Conservation (phyloP, 2,329 filamentous ascomycete species). For the Phoma sp. region DNA sequence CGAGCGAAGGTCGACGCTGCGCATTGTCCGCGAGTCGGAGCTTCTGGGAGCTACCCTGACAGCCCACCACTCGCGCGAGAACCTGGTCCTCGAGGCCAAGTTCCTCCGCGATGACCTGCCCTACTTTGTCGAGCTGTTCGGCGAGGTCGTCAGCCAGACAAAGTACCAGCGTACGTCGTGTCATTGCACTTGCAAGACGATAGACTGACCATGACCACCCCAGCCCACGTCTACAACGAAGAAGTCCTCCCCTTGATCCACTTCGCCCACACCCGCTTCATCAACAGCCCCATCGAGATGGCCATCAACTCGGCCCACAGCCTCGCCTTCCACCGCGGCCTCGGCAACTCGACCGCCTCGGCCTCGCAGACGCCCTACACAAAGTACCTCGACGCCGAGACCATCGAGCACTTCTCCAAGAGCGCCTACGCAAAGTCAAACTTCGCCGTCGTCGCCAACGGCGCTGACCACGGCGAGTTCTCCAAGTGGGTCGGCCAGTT, state of each 20-base stretch:
- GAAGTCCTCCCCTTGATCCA: slow-evolving; percentile 80
- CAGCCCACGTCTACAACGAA: slow-evolving; percentile 90
- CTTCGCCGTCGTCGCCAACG: slow-evolving; percentile 89
- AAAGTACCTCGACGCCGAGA: slow-evolving; percentile 80
- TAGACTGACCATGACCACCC: slow-evolving; percentile 13
- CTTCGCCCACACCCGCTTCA: slow-evolving; percentile 75
- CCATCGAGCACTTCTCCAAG: slow-evolving; percentile 76
- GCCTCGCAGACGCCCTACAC: slow-evolving; percentile 73
- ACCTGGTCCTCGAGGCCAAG: slow-evolving; percentile 88
- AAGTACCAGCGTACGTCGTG: slow-evolving; percentile 71
- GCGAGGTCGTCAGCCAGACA: slow-evolving; percentile 86
- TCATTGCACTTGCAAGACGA: no score
- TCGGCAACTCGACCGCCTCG: slow-evolving; percentile 79
- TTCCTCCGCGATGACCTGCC: slow-evolving; percentile 96
- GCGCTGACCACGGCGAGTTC: slow-evolving; percentile 76
- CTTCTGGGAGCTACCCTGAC: slow-evolving; percentile 90
- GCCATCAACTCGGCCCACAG: slow-evolving; percentile 86
- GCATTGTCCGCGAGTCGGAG: slow-evolving; percentile 94
- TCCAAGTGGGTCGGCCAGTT: slow-evolving; percentile 92
- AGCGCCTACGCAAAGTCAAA: slow-evolving; percentile 87
- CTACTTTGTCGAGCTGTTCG: slow-evolving; percentile 95
- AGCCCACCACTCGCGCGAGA: slow-evolving; percentile 90
- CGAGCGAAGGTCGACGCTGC: slow-evolving; percentile 82
- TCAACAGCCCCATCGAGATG: slow-evolving; percentile 67
- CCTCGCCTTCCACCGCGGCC: slow-evolving; percentile 90